Evolutionary conservation across 169 alveolate genomes (phyloP), one percentile per base, ranked within the genome.

Genomic region (Plasmodium sp.): DNA sequence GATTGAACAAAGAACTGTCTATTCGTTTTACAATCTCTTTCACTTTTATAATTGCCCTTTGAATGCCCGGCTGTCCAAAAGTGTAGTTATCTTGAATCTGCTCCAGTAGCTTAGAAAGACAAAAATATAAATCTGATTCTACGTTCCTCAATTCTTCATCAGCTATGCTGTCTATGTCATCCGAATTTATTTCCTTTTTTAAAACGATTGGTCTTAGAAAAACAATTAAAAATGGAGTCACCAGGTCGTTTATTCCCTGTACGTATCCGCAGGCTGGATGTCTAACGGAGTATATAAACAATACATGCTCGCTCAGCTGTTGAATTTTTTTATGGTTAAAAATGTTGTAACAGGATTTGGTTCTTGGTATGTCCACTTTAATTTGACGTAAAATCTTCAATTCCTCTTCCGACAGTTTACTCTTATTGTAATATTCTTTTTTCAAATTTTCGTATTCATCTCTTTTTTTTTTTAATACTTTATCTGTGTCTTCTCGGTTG

Each of bases 181-280:
- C 96, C 34, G 95, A 92, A 79, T 86, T 95, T 77, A 96, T 54
- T 71, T 93, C 93, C 51, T 90, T 93, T 31, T 92, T 96, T 92
- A 95, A 80, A 88, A 79, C 84, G 27, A 79, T 81, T 34, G 85
- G 97, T 85, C 81, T 81, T 82, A 75, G 96, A 91, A 90, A 95
- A 91, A 67, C 96, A 98, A 67, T 93, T 91, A 85, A 97, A 96
- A 91, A 98, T 97, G 92, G 98, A 98, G 91, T 93, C 16, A 95
- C 73, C 74, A 98, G 91, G 92, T 98, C 99, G 93, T 98, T 98
- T 45, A 98, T 97, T 41, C 99, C 99, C 96, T 98, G 99, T 4
- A 98, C 99, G 93, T 98, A 98, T 67, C 99, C 99, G 86, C 98
- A 96, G 2, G 99, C 99, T 12, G 99, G 99, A 95, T 98, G 97